These are phyloP conservation scores for Tricholoma hemisulphureum DNA, from an alignment of 768 basidiomycete genomes.

Conservation along the genomic window DNA sequence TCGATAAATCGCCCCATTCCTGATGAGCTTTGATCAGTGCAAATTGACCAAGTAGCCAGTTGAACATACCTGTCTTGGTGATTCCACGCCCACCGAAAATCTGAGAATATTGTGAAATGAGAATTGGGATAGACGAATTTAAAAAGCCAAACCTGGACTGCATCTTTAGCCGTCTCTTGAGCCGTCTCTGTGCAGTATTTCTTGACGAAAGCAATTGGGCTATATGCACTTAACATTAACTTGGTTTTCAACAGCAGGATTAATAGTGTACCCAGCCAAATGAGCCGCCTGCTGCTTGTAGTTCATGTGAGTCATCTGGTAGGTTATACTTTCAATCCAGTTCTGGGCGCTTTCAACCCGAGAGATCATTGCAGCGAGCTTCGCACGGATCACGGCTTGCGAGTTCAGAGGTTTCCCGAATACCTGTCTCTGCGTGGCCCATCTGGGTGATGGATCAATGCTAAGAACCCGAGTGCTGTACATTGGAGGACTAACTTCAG, in stretches of 20 bases:
- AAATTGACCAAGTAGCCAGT: neutral
- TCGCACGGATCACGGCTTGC: slow-evolving; percentile 73
- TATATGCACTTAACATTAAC: slow-evolving; percentile 17
- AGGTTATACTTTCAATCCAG: slow-evolving; percentile 87
- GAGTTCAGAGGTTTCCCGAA: slow-evolving; percentile 70
- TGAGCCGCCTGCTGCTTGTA: slow-evolving; percentile 73
- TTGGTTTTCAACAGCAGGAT: neutral
- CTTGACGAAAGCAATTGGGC: slow-evolving; percentile 79
- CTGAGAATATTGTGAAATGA: slow-evolving; percentile 35
- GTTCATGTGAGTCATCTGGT: slow-evolving; percentile 85
- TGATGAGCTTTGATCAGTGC: neutral
- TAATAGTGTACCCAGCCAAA: slow-evolving; percentile 61
- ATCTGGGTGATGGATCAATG: slow-evolving; percentile 36
- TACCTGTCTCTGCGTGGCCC: slow-evolving; percentile 75
- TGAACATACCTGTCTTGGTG: slow-evolving; percentile 66
- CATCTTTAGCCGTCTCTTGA: slow-evolving; percentile 79
- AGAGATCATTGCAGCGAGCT: slow-evolving; percentile 78
- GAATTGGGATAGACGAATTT: neutral
- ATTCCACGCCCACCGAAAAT: slow-evolving; percentile 87
- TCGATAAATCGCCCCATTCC: slow-evolving; percentile 6
- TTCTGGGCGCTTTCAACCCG: slow-evolving; percentile 76
- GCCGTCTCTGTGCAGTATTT: slow-evolving; percentile 73
- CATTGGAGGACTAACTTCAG: slow-evolving; percentile 47
- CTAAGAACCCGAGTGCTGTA: neutral
- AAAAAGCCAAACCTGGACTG: slow-evolving; percentile 41